Conservation (phyloP, 176 grass and related monocot species). For the Carex littledalei region DNA sequence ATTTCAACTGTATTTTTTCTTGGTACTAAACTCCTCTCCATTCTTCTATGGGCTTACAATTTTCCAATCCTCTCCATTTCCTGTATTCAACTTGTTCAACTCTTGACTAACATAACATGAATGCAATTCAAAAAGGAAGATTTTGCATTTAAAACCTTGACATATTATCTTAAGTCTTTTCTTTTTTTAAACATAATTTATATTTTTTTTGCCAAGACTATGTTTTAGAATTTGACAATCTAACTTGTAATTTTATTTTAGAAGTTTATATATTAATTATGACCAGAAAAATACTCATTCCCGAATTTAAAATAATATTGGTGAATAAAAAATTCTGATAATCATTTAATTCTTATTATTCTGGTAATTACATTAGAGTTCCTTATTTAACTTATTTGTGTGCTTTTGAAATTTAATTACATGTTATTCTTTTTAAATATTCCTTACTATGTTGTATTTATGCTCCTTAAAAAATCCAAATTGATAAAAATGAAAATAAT, state of each 20-base stretch:
- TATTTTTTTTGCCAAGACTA: background rate
- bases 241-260: background rate
- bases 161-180: background rate
- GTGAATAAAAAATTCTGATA: background rate
- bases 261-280: background rate
- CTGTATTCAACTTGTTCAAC: background rate
- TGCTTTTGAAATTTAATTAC: background rate
- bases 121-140: background rate
- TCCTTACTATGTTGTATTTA: background rate
- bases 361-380: background rate
- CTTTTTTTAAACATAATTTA: background rate
- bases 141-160: background rate
- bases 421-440: background rate
- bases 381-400: background rate
- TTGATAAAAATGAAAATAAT: no score
- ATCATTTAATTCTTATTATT: background rate
- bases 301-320: background rate
- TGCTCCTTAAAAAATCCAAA: background rate
- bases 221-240: background rate
- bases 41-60: background rate
- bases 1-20: background rate
- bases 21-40: background rate
- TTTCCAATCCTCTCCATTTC: background rate
- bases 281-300: background rate
- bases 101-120: background rate